Conservation (phyloP, 345 rosid species). For the Salix viminalis region DNA sequence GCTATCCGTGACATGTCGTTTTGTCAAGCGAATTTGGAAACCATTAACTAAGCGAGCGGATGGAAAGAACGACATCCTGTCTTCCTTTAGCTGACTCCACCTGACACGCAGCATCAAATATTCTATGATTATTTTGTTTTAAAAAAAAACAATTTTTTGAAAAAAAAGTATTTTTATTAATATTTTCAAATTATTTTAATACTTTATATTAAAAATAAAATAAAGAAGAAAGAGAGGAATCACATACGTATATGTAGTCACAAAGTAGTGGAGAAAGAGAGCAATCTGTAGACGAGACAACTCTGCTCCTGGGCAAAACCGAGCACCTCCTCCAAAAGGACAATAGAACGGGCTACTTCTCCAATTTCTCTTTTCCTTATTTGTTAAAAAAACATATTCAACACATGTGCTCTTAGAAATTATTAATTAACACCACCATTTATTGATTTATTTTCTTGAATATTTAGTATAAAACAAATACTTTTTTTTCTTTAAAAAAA, state of each 20-base stretch:
- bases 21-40: constrained; percentile 50
- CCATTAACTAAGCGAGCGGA: constrained; percentile 85
- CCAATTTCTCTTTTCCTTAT: constrained; percentile 82
- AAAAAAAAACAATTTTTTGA: too few relatives aligned
- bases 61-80: constrained; percentile 73
- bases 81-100: constrained; percentile 75
- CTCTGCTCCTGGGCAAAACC: constrained; percentile 89
- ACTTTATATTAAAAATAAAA: too few relatives aligned
- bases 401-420: too few relatives aligned
- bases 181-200: too few relatives aligned
- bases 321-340: constrained; percentile 85
- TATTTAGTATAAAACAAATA: too few relatives aligned
- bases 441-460: too few relatives aligned
- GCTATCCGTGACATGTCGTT: constrained; percentile 3
- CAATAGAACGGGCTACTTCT: constrained; percentile 57
- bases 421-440: too few relatives aligned
- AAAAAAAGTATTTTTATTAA: too few relatives aligned
- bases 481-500: too few relatives aligned
- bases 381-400: background rate
- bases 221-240: background rate
- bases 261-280: constrained; percentile 65
- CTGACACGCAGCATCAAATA: constrained; percentile 16
- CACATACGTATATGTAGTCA: constrained; percentile 49
- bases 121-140: too few relatives aligned
- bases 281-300: constrained; percentile 86